Conservation (phyloP, 768 basidiomycete genomes). For the Amyloporia xantha region DNA sequence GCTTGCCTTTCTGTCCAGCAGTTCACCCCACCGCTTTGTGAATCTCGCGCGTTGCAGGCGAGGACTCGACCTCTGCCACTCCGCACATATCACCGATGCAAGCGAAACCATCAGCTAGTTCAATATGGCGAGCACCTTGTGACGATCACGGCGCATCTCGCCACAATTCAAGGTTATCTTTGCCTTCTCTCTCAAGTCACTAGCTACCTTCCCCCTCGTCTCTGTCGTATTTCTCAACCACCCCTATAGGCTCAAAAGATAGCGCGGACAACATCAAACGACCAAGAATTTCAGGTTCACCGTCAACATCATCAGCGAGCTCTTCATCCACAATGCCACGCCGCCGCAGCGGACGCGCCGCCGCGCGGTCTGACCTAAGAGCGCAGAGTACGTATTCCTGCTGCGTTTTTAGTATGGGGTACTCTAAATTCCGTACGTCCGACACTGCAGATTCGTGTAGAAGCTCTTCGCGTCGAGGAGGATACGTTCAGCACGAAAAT, state of each 20-base stretch:
- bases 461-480: constrained; percentile 35
- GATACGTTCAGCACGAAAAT: constrained; percentile 30
- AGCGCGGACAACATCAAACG: constrained; percentile 39
- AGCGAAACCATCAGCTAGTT: constrained; percentile 10
- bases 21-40: constrained; percentile 24
- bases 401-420: not conserved
- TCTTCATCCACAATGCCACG: constrained; percentile 34
- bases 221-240: constrained; percentile 31
- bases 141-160: not conserved
- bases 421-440: not conserved
- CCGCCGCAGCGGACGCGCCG: constrained; percentile 31
- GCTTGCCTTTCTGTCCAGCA: constrained; percentile 36
- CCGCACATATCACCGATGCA: not conserved
- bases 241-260: constrained; percentile 28
- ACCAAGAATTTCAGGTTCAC: constrained; percentile 47
- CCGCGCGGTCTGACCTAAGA: constrained; percentile 34
- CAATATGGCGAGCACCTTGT: constrained; percentile 17
- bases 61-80: not conserved
- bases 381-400: constrained; percentile 22
- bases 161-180: not conserved
- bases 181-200: constrained; percentile 1
- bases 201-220: constrained; percentile 36
- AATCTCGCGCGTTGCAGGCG: constrained; percentile 40
- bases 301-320: constrained; percentile 52
- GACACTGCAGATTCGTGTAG: constrained; percentile 29